Base-by-base conservation (phyloP, 306 rosid species). In the Hippophae tibetana region DNA sequence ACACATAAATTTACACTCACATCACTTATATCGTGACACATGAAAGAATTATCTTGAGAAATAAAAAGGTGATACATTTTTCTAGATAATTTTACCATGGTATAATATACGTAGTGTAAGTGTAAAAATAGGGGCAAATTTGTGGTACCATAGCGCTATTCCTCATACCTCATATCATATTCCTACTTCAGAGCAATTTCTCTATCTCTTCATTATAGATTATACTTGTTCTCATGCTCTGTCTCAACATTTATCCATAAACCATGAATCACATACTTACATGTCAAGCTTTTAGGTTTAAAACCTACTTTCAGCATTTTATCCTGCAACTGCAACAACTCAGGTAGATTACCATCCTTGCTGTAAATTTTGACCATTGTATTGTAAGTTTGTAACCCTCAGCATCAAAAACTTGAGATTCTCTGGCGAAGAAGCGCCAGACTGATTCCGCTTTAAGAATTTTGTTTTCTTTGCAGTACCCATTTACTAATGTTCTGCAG, bases 301-400 rank as follows among this genome's bases (percentile, higher is more conserved):
- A 74, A 85, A 40, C 97, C 94, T 13, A 72, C 82, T 66, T 83
- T 81, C 47, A 64, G 65, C 72, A 90, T 77, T 68, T 79, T 72
- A 70, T 87, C 87, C 69, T 85, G 94, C 68, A 90, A 54, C 63
- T 83, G 84, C 81, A 90, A 72, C 71, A 85, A 72, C 79, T 83
- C 67, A 14, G 57, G 60, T 72, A 78, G 77, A 60, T 78, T 68
- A 42, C 92, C 89, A 56, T 40, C 72, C 74, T 85, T 87, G 6
- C 80, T 67, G 42, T 68, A 65, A 46, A 67, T 70, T 69, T 79
- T 75, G 52, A 80, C 75, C 13, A 90, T 54, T 40, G 79, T 61
- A 76, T 87, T 90, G 81, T n/a, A n/a, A n/a, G n/a, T n/a, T n/a
- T n/a, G n/a, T 81, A 85, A 84, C 92, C 85, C 60, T 74, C 84